Base-by-base conservation (phyloP, 2,329 filamentous ascomycete species). In the Leptographium wingfieldii region DNA sequence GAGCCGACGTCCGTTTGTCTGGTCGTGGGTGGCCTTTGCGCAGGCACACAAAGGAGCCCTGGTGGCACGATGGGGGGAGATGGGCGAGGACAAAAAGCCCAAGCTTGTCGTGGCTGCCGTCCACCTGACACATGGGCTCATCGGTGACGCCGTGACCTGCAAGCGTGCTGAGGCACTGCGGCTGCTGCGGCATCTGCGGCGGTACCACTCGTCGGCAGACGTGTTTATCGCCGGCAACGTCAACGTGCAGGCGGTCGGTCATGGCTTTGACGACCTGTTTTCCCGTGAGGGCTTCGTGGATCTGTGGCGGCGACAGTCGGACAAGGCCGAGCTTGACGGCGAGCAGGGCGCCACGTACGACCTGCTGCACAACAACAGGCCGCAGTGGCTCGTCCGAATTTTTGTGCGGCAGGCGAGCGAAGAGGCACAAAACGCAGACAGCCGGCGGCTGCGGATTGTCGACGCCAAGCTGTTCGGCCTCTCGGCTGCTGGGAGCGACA, bases 311-410 rank as follows among this genome's bases (percentile, higher is more conserved):
- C 1, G 70, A 74, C 33, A 73, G 77, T 16, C 73, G 75, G 22
- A 68, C 25, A 61, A 66, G 0, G 55, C 61, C 11, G 51, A 56
- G 19, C 31, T 61, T 9, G 56, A 65, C 6, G 66, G 83, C 1
- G 84, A 87, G 67, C 76, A 82, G 62, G 84, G 83, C 1, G 81
- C 83, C 3, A 88, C 85, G 0, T 87, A 85, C 67, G 79, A 87
- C 65, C 84, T 84, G 0, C 70, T 70, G 2, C 70, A 70, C 6
- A 88, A 80, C 55, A 77, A 77, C 64, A 74, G 82, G 25, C 83
- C 85, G 2, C 84, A 87, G 66, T 72, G 85, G 55, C 87, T 87
- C 62, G 84, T 87, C 65, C 76, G 84, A 40, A 83, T 88, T 53
- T 69, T 86, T 3, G 69, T 83, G 40, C 79, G 75, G 5, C 35